A percentile compares a stretch with the other conserved stretches of the same genome.
These are phyloP conservation scores for Akanthomyces uredinophilus DNA, from an alignment of 2,329 filamentous ascomycete species.

Conservation along the genomic window DNA sequence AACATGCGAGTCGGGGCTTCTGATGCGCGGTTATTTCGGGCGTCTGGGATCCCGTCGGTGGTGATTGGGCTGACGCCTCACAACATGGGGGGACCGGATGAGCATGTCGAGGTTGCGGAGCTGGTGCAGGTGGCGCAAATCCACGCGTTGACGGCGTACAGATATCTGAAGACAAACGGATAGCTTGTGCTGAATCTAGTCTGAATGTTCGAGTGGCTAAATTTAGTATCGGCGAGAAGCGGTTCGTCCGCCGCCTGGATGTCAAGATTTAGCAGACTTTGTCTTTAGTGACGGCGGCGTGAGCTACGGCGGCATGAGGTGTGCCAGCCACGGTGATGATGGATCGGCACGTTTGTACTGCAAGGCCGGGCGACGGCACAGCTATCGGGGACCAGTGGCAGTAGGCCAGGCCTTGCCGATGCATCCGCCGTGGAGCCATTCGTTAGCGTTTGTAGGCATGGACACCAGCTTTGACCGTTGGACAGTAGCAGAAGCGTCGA, in stretches of 20 bases:
- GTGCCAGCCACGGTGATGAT: not conserved
- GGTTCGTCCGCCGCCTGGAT: not conserved
- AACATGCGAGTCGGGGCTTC: constrained; percentile 17
- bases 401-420: not conserved
- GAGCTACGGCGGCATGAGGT: no score
- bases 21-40: constrained; percentile 15
- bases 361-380: not conserved
- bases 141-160: constrained; percentile 13
- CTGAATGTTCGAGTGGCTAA: not conserved
- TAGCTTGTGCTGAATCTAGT: no score
- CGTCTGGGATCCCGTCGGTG: constrained; percentile 14
- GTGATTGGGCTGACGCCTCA: constrained; percentile 16
- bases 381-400: not conserved
- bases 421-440: not conserved
- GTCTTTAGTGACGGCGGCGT: not conserved
- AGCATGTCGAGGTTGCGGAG: constrained; percentile 14
- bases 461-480: not conserved
- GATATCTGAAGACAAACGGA: not conserved
- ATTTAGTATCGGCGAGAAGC: no score
- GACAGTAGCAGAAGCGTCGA: no score
- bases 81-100: constrained; percentile 16
- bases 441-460: not conserved
- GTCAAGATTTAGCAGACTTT: not conserved
- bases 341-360: not conserved
- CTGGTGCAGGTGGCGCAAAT: constrained; percentile 16